Base-by-base conservation (phyloP, 805 yeast genomes). In the Aciculoconidium aculeatum region DNA sequence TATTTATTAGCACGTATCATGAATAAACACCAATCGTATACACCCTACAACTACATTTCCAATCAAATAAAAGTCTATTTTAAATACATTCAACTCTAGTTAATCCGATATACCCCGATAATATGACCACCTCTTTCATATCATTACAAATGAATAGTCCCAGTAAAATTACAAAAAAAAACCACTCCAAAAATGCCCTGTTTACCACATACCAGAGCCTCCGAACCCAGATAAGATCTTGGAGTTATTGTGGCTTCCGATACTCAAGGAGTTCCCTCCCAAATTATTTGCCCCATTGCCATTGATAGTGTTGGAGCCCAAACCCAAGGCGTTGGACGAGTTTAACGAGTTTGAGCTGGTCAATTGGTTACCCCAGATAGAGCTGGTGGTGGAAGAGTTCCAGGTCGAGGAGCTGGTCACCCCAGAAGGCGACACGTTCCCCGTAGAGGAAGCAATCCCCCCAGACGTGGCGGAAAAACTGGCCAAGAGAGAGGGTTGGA, bases 331-430 rank as follows among this genome's bases (percentile, higher is more conserved):
- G 22, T 25, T 30, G 21, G 13, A 21, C 7, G 33, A 19, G 23
- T 24, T 17, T 23, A 30, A 13, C 17, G 33, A 25, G 24, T 18
- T 29, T 11, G 40, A 18, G 18, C 26, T 24, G 13, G 32, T 28
- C 12, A 36, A 23, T 25, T 28, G 27, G 25, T 30, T 42, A 19
- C 52, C 53, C 54, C 54, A 49, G 35, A 49, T 49, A n/a, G 54
- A 46, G 16, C 17, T 15, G 19, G 28, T 14, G 16, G 25, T 14
- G 14, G 35, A 21, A 21, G 17, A 33, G 34, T 35, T 35, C 21
- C 31, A 26, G 16, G 28, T 20, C 21, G 23, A 13, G 30, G 34
- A 24, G 30, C 35, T 32, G 24, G n/a, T n/a, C n/a, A n/a, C n/a
- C n/a, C n/a, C n/a, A n/a, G n/a, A n/a, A n/a, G n/a, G 35, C 6